A percentile compares a stretch with the other conserved stretches of the same genome.
phyloP scores from a whole-genome alignment of 495 filamentous ascomycete genomes.

The Trichoderma erinaceum region DNA sequence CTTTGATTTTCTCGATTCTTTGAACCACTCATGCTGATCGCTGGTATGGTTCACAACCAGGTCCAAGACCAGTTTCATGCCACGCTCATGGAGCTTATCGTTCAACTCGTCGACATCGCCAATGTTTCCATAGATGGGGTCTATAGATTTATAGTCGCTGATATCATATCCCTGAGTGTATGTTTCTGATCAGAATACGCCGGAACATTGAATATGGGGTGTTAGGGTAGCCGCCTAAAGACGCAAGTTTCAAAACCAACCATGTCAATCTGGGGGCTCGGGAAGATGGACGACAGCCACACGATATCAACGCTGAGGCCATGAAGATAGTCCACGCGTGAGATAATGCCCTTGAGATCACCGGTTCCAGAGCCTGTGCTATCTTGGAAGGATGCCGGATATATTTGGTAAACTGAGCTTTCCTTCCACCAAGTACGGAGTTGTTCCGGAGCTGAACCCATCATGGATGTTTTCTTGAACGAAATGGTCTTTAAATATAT shows the following conservation, averaged over 20 bases:
- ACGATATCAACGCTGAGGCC: conserved; percentile 58
- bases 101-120: conserved; percentile 57
- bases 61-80: conserved; percentile 57
- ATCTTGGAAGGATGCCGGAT: conserved; percentile 63
- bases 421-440: conserved; percentile 35
- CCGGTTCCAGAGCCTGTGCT: conserved; percentile 62
- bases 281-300: conserved; percentile 65
- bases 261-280: conserved; percentile 48
- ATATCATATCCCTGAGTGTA: conserved; percentile 49
- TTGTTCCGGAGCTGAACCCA: conserved; percentile 5
- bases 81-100: conserved; percentile 44
- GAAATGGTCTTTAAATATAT: neutral
- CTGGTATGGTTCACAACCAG: conserved; percentile 62
- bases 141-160: conserved; percentile 56
- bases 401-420: conserved; percentile 60
- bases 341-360: conserved; percentile 62
- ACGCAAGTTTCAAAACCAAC: neutral
- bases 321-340: conserved; percentile 60
- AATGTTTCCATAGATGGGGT: conserved; percentile 56
- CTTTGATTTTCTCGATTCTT: conserved; percentile 48
- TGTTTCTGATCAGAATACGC: neutral
- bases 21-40: conserved; percentile 58
- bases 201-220: neutral
- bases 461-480: neutral
- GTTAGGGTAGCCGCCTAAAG: neutral